Evolutionary conservation across 805 yeast genomes (phyloP), one percentile per base, ranked within the genome.

Genomic region (Schwanniomyces vanrijiae): DNA sequence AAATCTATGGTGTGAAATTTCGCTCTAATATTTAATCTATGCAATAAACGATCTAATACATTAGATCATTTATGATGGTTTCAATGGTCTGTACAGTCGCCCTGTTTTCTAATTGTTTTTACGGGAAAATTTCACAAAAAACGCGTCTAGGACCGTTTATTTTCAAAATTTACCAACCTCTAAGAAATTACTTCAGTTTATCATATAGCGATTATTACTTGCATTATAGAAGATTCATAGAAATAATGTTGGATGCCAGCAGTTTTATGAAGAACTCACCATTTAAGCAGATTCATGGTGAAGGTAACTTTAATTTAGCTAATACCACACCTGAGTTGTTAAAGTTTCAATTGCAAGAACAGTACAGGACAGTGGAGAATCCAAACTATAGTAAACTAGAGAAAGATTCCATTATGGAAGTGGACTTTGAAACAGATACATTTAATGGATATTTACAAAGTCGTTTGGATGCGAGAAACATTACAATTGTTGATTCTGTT

Each of bases 271-370:
- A 62, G 50, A 64, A 53, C 50, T 68, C 75, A 16, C 76, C 77
- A 16, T 73, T 68, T 49, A 63, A 60, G 50, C 53, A 56, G 25
- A 55, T 65, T 9, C 65, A 63, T 48, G 54, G 54, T 20, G 52
- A 57, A 28, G 40, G 55, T 14, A 49, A 55, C 29, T 72, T 66
- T 53, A 68, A 66, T 45, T 58, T 73, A 37, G 45, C 61, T 46
- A 71, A 72, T 47, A 71, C 76, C 5, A 71, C 77, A 1, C 69
- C 73, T 1, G 77, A 73, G 2, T 59, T 73, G 16, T 62, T 73
- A 47, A 72, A 71, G 54, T 73, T 71, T 46, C 76, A 71, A 55
- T 63, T 73, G 26, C 73, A 69, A 54, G 75, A 73, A 51, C 74
- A 72, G 46, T 57, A 64, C 45, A 61, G 72, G 28, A 59, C 56